Evolutionary conservation across 2,329 filamentous ascomycete genomes (phyloP).

Genomic region (Penicillium sp.): DNA sequence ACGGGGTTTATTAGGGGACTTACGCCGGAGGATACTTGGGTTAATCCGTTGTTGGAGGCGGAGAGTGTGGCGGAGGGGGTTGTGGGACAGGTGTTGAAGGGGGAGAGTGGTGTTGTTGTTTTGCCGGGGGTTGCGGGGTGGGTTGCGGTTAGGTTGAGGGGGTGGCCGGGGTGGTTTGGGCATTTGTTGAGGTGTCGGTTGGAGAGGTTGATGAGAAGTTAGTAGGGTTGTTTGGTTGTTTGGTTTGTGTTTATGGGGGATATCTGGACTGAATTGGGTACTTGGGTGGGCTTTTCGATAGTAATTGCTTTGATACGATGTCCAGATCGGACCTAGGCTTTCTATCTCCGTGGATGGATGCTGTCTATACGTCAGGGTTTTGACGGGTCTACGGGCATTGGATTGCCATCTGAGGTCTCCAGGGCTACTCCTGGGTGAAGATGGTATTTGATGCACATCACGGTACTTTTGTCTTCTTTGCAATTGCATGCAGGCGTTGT

Average conservation of each 20-base stretch:
- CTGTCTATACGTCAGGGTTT: too few species aligned
- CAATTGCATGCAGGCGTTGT: neutral
- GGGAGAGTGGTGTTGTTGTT: slow-evolving; percentile 59
- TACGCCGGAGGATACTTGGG: slow-evolving; percentile 51
- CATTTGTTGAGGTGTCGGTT: slow-evolving; percentile 49
- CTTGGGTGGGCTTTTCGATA: too few species aligned
- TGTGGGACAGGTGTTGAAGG: slow-evolving; percentile 60
- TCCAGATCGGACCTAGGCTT: too few species aligned
- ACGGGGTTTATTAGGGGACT: slow-evolving; percentile 63
- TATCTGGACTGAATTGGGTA: neutral
- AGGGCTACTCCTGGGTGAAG: too few species aligned
- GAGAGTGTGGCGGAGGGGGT: slow-evolving; percentile 67
- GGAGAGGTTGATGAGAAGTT: slow-evolving; percentile 31
- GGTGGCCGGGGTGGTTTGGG: slow-evolving; percentile 65
- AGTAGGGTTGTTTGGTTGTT: neutral
- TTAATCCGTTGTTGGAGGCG: slow-evolving; percentile 57
- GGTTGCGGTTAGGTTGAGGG: slow-evolving; percentile 44
- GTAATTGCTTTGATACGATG: too few species aligned
- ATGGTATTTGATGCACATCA: too few species aligned
- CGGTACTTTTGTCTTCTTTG: neutral
- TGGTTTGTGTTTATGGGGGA: neutral
- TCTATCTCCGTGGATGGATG: too few species aligned
- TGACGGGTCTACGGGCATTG: too few species aligned
- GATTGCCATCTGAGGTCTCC: too few species aligned
- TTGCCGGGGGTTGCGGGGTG: slow-evolving; percentile 54